Evolutionary conservation across 169 alveolate species (phyloP), one percentile per base, ranked within the genome.

Genomic region (Babesia sp.): DNA sequence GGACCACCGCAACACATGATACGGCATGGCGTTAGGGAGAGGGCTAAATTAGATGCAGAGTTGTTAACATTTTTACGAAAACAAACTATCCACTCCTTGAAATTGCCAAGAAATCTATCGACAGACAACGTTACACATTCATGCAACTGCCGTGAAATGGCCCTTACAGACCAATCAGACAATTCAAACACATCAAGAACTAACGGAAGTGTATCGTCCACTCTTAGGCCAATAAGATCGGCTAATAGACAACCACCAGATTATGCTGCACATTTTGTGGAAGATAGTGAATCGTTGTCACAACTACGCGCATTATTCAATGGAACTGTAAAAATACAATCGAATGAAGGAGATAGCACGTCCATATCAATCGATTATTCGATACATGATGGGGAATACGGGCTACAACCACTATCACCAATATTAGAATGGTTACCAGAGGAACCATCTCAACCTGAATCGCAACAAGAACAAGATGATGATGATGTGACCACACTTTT

Each of bases 341-440:
- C 66, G 12, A 26, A 33, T 12, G 36, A 20, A 6, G 61, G 20
- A 7, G 61, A 29, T 4, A 41, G 8, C 11, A 29, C 36, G 22
- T 22, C 61, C 5, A 16, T 20, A n/a, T 20, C 36, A 12, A 9
- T 9, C 41, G 36, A 7, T 4, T 22, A 7, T 5, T 28, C 69
- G 51, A 28, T 31, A 4, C 37, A 34, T 11, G 48, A n/a, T 11
- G 22, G 22, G 11, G 61, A 54, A 4, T 9, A 4, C 28, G 67
- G 29, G 2, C 6, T 57, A n/a, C 51, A 57, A 34, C 34, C 28
- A 22, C 34, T 42, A 1, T 29, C 29, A 9, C 48, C 74, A n/a
- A 14, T 48, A 0, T 0, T 50, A 8, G 74, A 64, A 34, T 64
- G 74, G 74, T 12, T 64, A 28, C 74, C 74, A 0, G 63, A 48